Percentiles rank a stretch among this genome's conserved stretches.
Evolutionary conservation across 1,139 yeast species (phyloP).

Genomic region (Taphrina confusa): DNA sequence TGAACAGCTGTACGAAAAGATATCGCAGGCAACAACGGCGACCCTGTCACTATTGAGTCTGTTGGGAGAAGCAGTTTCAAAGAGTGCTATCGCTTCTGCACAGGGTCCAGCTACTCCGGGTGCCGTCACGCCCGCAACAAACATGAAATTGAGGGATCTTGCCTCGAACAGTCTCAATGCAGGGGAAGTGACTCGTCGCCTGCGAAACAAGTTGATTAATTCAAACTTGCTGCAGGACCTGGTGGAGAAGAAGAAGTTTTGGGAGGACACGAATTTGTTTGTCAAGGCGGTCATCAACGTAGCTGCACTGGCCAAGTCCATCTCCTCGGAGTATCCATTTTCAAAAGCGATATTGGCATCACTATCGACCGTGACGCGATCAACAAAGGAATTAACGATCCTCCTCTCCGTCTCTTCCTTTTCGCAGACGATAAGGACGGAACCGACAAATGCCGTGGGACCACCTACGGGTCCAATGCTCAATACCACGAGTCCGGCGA

Average conservation of each 20-base stretch:
- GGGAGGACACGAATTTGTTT: slow-evolving; percentile 84
- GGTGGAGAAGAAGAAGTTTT: slow-evolving; percentile 65
- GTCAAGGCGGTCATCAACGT: slow-evolving; percentile 54
- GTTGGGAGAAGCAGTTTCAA: slow-evolving; percentile 71
- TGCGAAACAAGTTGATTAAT: slow-evolving; percentile 59
- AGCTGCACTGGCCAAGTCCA: slow-evolving; percentile 37
- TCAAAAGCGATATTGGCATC: slow-evolving; percentile 36
- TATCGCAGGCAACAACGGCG: slow-evolving; percentile 69
- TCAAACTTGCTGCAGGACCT: slow-evolving; percentile 52
- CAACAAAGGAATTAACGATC: slow-evolving; percentile 38
- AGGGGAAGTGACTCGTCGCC: slow-evolving; percentile 72
- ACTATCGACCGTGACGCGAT: slow-evolving; percentile 38
- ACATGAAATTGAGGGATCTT: slow-evolving; percentile 71
- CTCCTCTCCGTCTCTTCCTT: slow-evolving; percentile 38
- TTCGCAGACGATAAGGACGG: slow-evolving; percentile 11
- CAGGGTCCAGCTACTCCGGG: slow-evolving; percentile 41
- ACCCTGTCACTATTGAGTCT: slow-evolving; percentile 81
- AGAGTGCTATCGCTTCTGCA: slow-evolving; percentile 64
- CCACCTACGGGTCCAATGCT: slow-evolving; percentile 15
- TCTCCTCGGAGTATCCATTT: slow-evolving; percentile 37
- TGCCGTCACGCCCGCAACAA: slow-evolving; percentile 51
- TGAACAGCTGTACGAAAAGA: slow-evolving; percentile 71
- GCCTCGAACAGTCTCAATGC: slow-evolving; percentile 77
- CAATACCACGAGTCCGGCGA: slow-evolving; percentile 26
- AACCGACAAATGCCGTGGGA: slow-evolving; percentile 1